Evolutionary conservation across 495 filamentous ascomycete genomes (phyloP).

Genomic region (Aspergillus avenaceus): DNA sequence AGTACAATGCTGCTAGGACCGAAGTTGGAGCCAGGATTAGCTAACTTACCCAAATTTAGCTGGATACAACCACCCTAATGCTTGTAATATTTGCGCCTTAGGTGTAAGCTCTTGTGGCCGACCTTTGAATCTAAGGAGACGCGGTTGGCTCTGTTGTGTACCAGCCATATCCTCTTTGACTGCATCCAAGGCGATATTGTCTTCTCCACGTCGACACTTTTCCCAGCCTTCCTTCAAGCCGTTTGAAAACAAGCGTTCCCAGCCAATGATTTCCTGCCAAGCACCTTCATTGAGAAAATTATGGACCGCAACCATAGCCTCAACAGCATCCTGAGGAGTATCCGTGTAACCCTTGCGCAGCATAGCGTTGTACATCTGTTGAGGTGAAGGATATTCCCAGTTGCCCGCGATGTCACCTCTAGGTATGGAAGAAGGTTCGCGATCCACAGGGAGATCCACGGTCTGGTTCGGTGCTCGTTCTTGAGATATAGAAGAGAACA

Average conservation of each 20-base stretch:
- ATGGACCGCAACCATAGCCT: conserved; percentile 94
- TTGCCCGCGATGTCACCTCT: conserved; percentile 67
- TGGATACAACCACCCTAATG: conserved; percentile 76
- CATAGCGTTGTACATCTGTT: conserved; percentile 99
- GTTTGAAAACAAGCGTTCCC: conserved; percentile 79
- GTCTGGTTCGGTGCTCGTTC: conserved; percentile 68
- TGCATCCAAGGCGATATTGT: conserved; percentile 42
- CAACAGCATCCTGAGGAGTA: conserved; percentile 88
- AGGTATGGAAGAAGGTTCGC: conserved; percentile 83
- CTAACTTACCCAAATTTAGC: conserved; percentile 62
- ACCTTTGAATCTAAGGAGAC: conserved; percentile 80
- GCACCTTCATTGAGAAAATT: conserved; percentile 98
- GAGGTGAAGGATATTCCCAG: conserved; percentile 97
- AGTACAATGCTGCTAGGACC: background rate
- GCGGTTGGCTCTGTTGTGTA: conserved; percentile 51
- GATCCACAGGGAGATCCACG: conserved; percentile 65
- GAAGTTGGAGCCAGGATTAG: conserved; percentile 8
- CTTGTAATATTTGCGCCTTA: conserved; percentile 76
- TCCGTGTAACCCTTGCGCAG: conserved; percentile 92
- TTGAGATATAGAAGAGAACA: conserved; percentile 85
- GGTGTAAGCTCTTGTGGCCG: conserved; percentile 85
- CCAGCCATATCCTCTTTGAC: conserved; percentile 35
- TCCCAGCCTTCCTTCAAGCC: conserved; percentile 71
- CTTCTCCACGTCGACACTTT: conserved; percentile 69
- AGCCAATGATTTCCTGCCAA: conserved; percentile 87